Percentiles rank a stretch among this genome's conserved stretches.
Conservation (phyloP, 2,329 filamentous ascomycete genomes). For the Pseudogymnoascus sp. region DNA sequence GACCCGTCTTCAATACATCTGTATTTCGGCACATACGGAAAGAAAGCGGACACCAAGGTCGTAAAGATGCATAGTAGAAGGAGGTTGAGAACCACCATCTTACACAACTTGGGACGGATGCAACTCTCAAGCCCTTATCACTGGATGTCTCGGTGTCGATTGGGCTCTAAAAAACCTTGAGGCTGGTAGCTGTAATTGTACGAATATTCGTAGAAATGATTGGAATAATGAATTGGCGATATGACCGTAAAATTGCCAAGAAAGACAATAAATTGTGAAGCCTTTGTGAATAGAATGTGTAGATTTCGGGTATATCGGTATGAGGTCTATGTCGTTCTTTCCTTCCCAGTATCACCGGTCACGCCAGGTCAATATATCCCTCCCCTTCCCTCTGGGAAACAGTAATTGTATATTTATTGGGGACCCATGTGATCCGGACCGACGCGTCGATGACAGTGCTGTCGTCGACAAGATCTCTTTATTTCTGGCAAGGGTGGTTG, state of each 20-base stretch:
- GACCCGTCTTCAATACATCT: slow-evolving; percentile 16
- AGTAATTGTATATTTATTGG: slow-evolving; percentile 8
- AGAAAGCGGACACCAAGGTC: slow-evolving; percentile 20
- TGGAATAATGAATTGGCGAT: slow-evolving; percentile 1
- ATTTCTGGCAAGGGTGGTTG: background rate
- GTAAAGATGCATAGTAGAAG: slow-evolving; percentile 13
- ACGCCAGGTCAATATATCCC: slow-evolving; percentile 1
- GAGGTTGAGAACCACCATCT: slow-evolving; percentile 16
- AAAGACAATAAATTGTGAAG: background rate
- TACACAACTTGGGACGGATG: slow-evolving; percentile 9
- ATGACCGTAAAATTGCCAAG: background rate
- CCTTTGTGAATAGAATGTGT: slow-evolving; percentile 14
- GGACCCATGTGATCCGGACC: slow-evolving; percentile 7
- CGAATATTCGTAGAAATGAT: slow-evolving; percentile 1
- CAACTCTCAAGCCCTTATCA: background rate
- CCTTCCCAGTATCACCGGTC: background rate
- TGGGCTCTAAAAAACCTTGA: background rate
- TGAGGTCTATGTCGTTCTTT: slow-evolving; percentile 6
- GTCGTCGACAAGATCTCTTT: slow-evolving; percentile 17
- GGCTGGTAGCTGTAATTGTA: background rate
- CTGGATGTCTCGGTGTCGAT: background rate
- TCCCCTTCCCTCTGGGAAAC: background rate
- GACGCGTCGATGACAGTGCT: slow-evolving; percentile 25
- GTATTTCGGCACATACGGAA: slow-evolving; percentile 20
- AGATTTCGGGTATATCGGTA: slow-evolving; percentile 11